Conservation (phyloP, 139 green algal species). For the Mychonastes homosphaera region DNA sequence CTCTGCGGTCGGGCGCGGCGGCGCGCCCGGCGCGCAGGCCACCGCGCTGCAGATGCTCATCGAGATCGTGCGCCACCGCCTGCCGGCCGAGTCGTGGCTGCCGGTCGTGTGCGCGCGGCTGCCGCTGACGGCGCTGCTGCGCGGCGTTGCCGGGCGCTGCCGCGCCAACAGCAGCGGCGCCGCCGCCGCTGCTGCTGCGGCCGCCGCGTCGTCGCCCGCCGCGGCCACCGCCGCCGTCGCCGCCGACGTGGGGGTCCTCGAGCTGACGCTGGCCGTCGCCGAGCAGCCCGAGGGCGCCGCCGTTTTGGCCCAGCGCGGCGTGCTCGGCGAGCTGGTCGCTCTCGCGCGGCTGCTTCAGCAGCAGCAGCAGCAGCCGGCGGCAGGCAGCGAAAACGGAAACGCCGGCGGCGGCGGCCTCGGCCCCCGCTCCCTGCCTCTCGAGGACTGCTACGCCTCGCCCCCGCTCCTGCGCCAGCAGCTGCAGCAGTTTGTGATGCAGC, state of each 20-base stretch:
- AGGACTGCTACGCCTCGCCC: slow-evolving; percentile 6
- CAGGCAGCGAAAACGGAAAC: background rate
- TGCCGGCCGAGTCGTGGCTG: slow-evolving; percentile 7
- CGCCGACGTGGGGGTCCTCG: slow-evolving; percentile 25
- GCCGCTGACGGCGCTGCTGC: background rate
- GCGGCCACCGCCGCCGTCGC: background rate
- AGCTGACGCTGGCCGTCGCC: slow-evolving; percentile 25
- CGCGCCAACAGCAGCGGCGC: background rate
- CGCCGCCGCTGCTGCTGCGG: background rate
- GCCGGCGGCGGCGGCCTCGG: background rate
- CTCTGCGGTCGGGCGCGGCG: background rate
- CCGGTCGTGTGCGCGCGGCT: slow-evolving; percentile 2
- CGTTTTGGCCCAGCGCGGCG: slow-evolving; percentile 26
- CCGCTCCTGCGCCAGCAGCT: no score
- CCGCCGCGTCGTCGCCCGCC: background rate
- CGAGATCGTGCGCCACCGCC: slow-evolving; percentile 13
- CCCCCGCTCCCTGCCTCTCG: background rate
- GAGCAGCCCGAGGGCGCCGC: slow-evolving; percentile 26
- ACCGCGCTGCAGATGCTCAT: slow-evolving; percentile 19
- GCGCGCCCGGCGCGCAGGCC: background rate
- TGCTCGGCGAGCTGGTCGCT: slow-evolving; percentile 11
- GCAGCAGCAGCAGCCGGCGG: background rate
- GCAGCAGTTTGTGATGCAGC: background rate
- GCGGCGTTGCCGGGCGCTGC: background rate
- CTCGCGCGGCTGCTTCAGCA: slow-evolving; percentile 24